Base-by-base conservation (phyloP, 163 green algal species). In the Botryococcus braunii region DNA sequence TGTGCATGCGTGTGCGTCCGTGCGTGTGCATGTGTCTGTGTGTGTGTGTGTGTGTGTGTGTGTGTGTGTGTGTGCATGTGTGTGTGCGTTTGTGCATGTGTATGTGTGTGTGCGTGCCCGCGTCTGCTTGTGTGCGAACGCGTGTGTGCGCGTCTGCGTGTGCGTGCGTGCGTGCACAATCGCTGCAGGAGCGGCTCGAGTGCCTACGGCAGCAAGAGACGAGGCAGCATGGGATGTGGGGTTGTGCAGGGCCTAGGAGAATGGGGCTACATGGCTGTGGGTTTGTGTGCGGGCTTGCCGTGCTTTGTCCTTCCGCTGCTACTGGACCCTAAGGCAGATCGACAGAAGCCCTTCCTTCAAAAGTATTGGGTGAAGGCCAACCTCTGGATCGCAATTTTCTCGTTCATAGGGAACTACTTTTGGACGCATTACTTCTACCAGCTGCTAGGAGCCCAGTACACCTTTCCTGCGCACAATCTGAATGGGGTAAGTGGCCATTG, bases 381-480 rank as follows among this genome's bases (percentile, higher is more conserved):
- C 69, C 59, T 96, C 1, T 99, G 93, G 93, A 94, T 99, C 25
- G 87, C 86, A 1, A 88, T 98, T 27, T 97, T 96, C 70, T 91
- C 85, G 59, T 99, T 94, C 80, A 88, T 97, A 21, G 95, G 94
- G 46, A 99, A 99, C 77, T 99, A 98, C 74, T 94, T 97, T 58
- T 99, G 90, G 89, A 99, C 95, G 25, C 95, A 99, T 75, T 99
- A 99, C 80, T 99, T 99, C 66, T 99, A 95, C 79, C 82, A 83
- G 39, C 62, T 99, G 29, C 84, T 99, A 32, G 92, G 92, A 2
- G 95, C 95, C 0, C 75, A 79, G 1, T 99, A 99, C 82, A 98
- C 90, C 13, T 97, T 99, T 74, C 76, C 79, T 17, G 88, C 90
- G 4, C 91, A 91, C 77, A 75, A 78, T 3, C 81, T 98, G 13